These are phyloP conservation scores for Elaeis guineensis DNA, from an alignment of 176 grass and related monocot species.

Conservation along the genomic window DNA sequence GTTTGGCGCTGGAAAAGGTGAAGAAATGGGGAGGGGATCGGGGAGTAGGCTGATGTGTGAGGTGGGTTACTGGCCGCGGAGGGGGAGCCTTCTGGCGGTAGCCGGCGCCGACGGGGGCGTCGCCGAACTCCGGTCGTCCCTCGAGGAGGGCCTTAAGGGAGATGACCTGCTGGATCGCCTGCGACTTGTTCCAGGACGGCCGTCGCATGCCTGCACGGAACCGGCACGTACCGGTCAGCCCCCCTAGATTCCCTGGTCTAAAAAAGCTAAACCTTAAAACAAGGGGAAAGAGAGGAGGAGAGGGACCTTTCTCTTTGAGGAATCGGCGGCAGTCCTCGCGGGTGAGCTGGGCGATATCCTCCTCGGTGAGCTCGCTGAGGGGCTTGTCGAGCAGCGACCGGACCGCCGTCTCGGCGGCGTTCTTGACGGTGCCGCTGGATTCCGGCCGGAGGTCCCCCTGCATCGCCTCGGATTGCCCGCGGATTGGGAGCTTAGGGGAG, in stretches of 20 bases:
- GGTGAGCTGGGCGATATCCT: conserved; percentile 47
- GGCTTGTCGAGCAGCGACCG: conserved; percentile 29
- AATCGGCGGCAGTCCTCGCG: conserved; percentile 44
- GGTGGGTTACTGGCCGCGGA: not conserved
- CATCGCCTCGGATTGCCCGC: too few species aligned
- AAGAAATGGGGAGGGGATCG: too few species aligned
- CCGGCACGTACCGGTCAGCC: not conserved
- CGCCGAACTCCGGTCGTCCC: conserved; percentile 20
- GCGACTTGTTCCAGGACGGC: conserved; percentile 52
- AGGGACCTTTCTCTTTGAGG: conserved; percentile 42
- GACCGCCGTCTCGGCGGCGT: not conserved
- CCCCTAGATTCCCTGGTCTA: not conserved
- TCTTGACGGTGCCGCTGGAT: conserved; percentile 3
- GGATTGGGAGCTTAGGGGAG: too few species aligned
- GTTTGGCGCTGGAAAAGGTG: not conserved
- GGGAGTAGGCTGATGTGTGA: conserved; percentile 3
- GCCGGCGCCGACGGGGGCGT: conserved; percentile 14
- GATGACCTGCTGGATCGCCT: conserved; percentile 48
- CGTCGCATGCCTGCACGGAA: conserved; percentile 35
- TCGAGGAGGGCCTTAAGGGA: conserved; percentile 40
- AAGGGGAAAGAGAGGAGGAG: not conserved
- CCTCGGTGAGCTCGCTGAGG: conserved; percentile 30
- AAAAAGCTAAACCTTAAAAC: too few species aligned
- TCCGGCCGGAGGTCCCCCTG: not conserved
- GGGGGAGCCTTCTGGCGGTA: conserved; percentile 10